These are phyloP conservation scores for Epicoccum nigrum DNA, from an alignment of 2,329 filamentous ascomycete species.

Conservation along the genomic window DNA sequence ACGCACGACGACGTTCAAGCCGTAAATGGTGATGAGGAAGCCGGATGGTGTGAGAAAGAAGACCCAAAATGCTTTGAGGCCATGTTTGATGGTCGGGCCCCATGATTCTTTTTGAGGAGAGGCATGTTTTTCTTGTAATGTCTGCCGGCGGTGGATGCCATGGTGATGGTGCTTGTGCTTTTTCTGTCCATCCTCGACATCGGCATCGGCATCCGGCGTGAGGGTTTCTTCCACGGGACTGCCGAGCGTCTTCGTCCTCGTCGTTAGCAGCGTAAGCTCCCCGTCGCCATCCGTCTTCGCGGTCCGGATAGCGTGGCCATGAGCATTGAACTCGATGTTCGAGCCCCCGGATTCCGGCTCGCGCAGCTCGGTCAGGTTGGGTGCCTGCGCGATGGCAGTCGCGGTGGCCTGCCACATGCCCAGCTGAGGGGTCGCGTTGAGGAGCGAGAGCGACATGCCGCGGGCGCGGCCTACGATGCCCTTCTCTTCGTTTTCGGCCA, in stretches of 20 bases:
- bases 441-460: conserved; percentile 38
- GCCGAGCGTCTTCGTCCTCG: conserved; percentile 14
- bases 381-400: conserved; percentile 48
- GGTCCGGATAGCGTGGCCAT: conserved; percentile 22
- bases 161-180: conserved; percentile 1
- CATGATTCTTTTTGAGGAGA: conserved; percentile 46
- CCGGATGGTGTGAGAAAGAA: conserved; percentile 78
- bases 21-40: conserved; percentile 77
- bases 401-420: conserved; percentile 53
- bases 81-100: conserved; percentile 63
- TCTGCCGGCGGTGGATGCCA: conserved; percentile 14
- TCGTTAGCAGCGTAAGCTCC: conserved; percentile 10
- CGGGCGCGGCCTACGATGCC: conserved; percentile 27
- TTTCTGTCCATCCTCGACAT: neutral
- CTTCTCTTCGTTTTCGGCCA: conserved; percentile 17
- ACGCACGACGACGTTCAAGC: conserved; percentile 70
- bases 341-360: conserved; percentile 20
- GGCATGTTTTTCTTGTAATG: conserved; percentile 35
- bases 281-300: conserved; percentile 22
- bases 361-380: conserved; percentile 49
- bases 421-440: conserved; percentile 44
- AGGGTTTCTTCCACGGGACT: neutral
- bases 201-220: neutral
- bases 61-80: conserved; percentile 67
- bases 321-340: conserved; percentile 29